Evolutionary conservation across 257 asterid species (phyloP).

Genomic region (Prunella vulgaris): DNA sequence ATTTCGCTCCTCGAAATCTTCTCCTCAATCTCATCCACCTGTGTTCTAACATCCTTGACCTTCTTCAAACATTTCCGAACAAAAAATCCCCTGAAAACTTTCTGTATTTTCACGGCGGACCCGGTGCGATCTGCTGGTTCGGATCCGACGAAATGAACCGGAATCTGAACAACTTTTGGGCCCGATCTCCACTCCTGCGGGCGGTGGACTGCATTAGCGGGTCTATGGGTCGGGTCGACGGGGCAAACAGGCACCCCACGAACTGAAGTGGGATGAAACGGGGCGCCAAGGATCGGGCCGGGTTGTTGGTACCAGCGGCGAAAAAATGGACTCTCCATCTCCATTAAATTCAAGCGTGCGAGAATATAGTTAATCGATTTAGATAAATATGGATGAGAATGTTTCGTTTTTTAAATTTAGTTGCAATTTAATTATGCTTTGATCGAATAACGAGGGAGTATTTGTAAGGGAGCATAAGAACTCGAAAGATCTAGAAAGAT

Average conservation of each 20-base stretch:
- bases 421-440: too few species aligned
- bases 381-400: neutral
- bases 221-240: slow-evolving; percentile 4
- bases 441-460: too few species aligned
- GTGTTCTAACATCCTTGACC: slow-evolving; percentile 32
- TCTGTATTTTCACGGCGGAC: slow-evolving; percentile 69
- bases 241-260: slow-evolving; percentile 28
- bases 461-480: too few species aligned
- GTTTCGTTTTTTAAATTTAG: too few species aligned
- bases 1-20: slow-evolving; percentile 32
- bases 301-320: slow-evolving; percentile 31
- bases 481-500: too few species aligned
- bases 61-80: slow-evolving; percentile 58
- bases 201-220: neutral
- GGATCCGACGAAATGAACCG: slow-evolving; percentile 51
- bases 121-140: slow-evolving; percentile 27
- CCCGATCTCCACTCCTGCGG: slow-evolving; percentile 13
- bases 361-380: too few species aligned
- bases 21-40: slow-evolving; percentile 61
- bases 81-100: slow-evolving; percentile 62
- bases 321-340: slow-evolving; percentile 41
- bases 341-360: neutral
- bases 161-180: slow-evolving; percentile 51
- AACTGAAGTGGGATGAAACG: neutral
- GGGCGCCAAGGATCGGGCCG: slow-evolving; percentile 5